Percentiles rank a stretch among this genome's conserved stretches.
Evolutionary conservation across 345 rosid genomes (phyloP).

Genomic region (Dipteronia dyeriana): DNA sequence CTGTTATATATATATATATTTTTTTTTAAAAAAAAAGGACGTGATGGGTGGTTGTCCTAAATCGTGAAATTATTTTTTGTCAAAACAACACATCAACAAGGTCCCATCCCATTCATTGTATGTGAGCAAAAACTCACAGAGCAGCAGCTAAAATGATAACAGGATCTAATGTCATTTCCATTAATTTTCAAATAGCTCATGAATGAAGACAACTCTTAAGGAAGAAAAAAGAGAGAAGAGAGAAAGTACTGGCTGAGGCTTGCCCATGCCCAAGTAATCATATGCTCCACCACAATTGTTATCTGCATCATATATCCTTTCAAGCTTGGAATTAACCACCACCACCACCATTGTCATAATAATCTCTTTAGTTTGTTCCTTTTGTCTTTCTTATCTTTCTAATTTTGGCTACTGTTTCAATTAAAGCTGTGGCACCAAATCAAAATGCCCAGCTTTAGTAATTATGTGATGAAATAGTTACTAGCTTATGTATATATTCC

Average conservation of each 20-base stretch:
- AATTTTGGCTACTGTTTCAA: background rate
- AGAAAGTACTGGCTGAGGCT: slow-evolving; percentile 15
- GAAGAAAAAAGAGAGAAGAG: background rate
- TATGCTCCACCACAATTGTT: background rate
- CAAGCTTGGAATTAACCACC: too few relatives aligned
- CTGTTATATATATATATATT: too few relatives aligned
- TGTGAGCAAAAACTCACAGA: background rate
- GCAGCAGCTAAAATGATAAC: background rate
- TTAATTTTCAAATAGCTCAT: slow-evolving; percentile 2
- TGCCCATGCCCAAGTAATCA: slow-evolving; percentile 12
- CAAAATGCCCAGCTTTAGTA: background rate
- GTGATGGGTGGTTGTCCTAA: background rate
- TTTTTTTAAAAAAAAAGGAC: too few relatives aligned
- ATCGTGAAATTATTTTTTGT: background rate
- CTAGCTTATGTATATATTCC: too few relatives aligned
- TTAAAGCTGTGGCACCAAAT: slow-evolving; percentile 6
- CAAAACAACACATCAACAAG: background rate
- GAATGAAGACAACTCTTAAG: slow-evolving; percentile 2
- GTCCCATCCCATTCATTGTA: background rate
- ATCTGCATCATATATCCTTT: background rate
- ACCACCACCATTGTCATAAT: too few relatives aligned
- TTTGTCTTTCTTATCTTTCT: background rate
- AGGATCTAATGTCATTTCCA: slow-evolving; percentile 4
- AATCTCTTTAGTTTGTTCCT: background rate
- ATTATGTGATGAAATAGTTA: background rate